These are phyloP conservation scores for Lumnitzera littorea DNA, from an alignment of 345 rosid genomes.

Conservation along the genomic window DNA sequence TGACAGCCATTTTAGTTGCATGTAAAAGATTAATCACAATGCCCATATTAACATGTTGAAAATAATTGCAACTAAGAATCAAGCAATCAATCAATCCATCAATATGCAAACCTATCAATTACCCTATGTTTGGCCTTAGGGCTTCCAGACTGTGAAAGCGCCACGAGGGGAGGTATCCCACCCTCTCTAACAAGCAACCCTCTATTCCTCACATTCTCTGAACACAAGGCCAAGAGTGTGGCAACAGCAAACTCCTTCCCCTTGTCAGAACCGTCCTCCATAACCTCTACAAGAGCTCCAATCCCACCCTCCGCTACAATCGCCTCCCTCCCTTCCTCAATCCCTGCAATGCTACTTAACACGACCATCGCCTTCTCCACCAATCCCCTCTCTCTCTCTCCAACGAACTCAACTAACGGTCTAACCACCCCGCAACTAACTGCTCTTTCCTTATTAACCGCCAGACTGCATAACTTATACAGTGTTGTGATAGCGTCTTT, in stretches of 20 bases:
- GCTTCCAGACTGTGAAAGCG: constrained; percentile 69
- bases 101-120: neutral
- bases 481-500: constrained; percentile 96
- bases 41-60: too few relatives aligned
- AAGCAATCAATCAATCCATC: neutral
- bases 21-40: too few relatives aligned
- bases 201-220: constrained; percentile 55
- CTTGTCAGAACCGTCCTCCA: constrained; percentile 30
- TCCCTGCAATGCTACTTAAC: constrained; percentile 34
- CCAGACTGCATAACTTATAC: constrained; percentile 82
- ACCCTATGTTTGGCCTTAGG: constrained; percentile 75
- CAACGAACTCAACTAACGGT: constrained; percentile 27
- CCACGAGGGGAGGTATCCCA: constrained; percentile 88
- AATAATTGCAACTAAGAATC: neutral
- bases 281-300: constrained; percentile 29
- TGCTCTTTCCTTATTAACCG: constrained; percentile 92
- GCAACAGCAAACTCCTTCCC: constrained; percentile 41
- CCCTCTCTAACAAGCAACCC: constrained; percentile 88
- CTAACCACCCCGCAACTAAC: constrained; percentile 67
- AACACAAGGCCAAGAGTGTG: constrained; percentile 55
- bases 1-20: too few relatives aligned
- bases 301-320: constrained; percentile 38
- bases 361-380: constrained; percentile 42
- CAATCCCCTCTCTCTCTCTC: constrained; percentile 39
- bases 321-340: constrained; percentile 33